phyloP scores from a whole-genome alignment of 805 yeast genomes.

The Ogataea philodendri region DNA sequence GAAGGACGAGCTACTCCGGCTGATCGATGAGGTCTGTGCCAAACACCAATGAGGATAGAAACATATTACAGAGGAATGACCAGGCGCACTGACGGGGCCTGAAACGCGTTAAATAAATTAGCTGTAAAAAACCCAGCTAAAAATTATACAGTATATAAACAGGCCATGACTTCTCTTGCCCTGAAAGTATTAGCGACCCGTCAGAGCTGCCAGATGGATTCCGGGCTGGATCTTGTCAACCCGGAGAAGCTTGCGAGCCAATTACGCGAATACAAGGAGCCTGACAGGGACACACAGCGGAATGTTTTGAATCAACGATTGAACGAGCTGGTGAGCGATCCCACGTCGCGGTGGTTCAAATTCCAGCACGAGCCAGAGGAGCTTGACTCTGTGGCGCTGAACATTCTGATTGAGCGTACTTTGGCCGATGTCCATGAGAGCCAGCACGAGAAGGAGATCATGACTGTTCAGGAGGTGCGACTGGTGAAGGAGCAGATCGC shows the following conservation, averaged over 20 bases:
- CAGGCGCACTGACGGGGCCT: too few species aligned
- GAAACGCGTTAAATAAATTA: too few species aligned
- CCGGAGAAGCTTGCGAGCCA: conserved; percentile 14
- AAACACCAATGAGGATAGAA: conserved; percentile 29
- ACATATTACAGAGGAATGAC: too few species aligned
- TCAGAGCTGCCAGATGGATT: neutral
- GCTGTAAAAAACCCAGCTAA: neutral
- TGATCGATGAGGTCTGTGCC: conserved; percentile 42
- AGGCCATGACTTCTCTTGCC: conserved; percentile 18
- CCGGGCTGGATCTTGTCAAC: conserved; percentile 11
- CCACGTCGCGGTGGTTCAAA: conserved; percentile 9
- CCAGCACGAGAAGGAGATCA: neutral
- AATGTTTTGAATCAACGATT: conserved; percentile 13
- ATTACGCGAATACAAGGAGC: conserved; percentile 10
- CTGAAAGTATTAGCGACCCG: conserved; percentile 12
- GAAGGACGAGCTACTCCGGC: conserved; percentile 44
- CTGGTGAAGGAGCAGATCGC: conserved; percentile 7
- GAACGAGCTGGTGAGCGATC: conserved; percentile 13
- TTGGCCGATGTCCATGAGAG: conserved; percentile 18
- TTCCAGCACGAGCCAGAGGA: conserved; percentile 14
- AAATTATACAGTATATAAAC: conserved; percentile 3
- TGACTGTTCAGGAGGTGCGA: conserved; percentile 16
- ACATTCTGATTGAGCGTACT: conserved; percentile 20
- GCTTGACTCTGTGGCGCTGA: conserved; percentile 15
- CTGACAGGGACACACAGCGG: neutral